Base-by-base conservation (phyloP, 192 early-diverging fungal species). In the Chytriomyces confervae region DNA sequence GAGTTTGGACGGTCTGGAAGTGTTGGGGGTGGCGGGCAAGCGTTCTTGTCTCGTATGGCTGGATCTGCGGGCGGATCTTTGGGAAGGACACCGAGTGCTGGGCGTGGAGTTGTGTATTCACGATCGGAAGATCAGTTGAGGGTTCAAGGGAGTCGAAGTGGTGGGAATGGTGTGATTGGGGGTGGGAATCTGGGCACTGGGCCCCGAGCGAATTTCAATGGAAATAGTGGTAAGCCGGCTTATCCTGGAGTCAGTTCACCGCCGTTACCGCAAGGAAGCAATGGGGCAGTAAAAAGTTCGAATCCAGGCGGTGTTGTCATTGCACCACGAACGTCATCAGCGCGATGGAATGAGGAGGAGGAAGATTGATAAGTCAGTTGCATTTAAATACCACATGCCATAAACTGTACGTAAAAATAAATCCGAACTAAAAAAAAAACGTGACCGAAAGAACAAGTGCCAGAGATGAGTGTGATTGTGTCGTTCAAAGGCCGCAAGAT, bases 401-500 rank as follows among this genome's bases (percentile, higher is more conserved):
- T 36, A 36, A 36, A 36, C 2, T 36, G 29, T 36, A 36, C 29
- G 29, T 36, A 36, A 36, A 36, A 36, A 36, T 36, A 36, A 36
- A 36, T 36, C 2, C 29, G 29, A 36, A 2, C 1, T 72, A 8
- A 5, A 8, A 49, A n/a, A 57, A 20, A 57, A 57, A 57, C 53
- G 20, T 11, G 53, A 20, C 20, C 20, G 13, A 20, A 57, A 57
- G 53, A n/a, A n/a, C 13, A 11, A 57, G 53, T 18, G 20, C 53
- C 11, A 11, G 4, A 20, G 36, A 20, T 65, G 63, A 65, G 77
- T 79, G 78, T 82, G 61, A 73, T 64, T 20, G 80, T 84, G 2
- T 70, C n/a, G 24, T 79, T 67, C 62, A 79, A 81, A 45, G 80
- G 82, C 18, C 9, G 63, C 10, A 69, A 69, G n/a, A 70, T 82